Percentiles rank a stretch among this genome's conserved stretches.
These are phyloP conservation scores for Triticum dicoccoides DNA, from an alignment of 176 grass and related monocot genomes.

Conservation along the genomic window DNA sequence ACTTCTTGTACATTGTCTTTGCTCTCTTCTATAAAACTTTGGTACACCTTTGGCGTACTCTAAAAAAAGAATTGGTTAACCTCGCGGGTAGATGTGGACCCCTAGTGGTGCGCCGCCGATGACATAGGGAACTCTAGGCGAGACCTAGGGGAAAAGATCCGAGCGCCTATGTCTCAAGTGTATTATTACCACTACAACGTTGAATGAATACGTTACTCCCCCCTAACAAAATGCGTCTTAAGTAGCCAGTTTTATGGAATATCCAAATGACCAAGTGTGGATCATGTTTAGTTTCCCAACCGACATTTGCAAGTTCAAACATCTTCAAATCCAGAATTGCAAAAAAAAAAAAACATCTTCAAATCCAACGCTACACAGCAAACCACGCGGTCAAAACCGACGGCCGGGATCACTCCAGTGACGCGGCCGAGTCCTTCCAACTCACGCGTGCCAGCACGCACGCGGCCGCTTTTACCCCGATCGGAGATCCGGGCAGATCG, in stretches of 20 bases:
- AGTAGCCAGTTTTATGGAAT: not conserved
- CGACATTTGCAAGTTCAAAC: not conserved
- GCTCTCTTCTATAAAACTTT: no score
- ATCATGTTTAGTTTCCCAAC: not conserved
- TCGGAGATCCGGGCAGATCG: conserved; percentile 33
- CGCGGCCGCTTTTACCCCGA: conserved; percentile 1
- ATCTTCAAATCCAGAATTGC: not conserved
- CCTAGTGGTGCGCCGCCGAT: no score
- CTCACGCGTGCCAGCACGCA: not conserved
- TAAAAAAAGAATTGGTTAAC: no score
- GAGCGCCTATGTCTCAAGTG: no score
- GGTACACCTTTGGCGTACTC: no score
- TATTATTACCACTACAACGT: no score
- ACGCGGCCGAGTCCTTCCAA: conserved; percentile 24
- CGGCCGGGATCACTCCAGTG: not conserved
- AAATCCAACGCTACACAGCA: not conserved
- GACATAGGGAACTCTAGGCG: no score
- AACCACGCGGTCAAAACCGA: not conserved
- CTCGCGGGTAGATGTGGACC: no score
- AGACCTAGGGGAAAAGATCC: no score
- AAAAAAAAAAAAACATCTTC: not conserved
- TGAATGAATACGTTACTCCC: no score
- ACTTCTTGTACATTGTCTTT: no score
- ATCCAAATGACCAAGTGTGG: not conserved
- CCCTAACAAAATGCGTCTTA: no score